A percentile compares a stretch with the other conserved stretches of the same genome.
Evolutionary conservation across 1,284 basidiomycete species (phyloP).

Genomic region (Ustilago xerochloae): DNA sequence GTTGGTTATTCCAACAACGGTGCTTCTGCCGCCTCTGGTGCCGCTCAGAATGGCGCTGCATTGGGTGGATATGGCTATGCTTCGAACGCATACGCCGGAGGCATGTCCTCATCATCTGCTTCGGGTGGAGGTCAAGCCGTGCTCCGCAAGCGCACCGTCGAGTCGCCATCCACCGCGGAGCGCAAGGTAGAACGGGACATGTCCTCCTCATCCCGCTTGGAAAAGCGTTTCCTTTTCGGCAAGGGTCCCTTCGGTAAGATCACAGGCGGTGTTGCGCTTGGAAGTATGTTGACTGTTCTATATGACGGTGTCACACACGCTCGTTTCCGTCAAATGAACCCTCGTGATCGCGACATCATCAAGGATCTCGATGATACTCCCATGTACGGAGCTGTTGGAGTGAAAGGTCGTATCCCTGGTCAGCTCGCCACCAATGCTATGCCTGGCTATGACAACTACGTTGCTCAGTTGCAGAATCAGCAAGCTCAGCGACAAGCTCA

Average conservation of each 20-base stretch:
- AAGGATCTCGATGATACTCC: conserved; percentile 29
- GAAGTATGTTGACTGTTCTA: conserved; percentile 12
- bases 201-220: not conserved
- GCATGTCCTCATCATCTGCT: not conserved
- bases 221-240: conserved; percentile 29
- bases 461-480: conserved; percentile 5
- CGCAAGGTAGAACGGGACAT: not conserved
- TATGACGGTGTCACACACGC: conserved; percentile 19
- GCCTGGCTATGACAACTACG: conserved; percentile 31
- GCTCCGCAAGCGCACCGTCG: conserved; percentile 22
- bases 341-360: conserved; percentile 34
- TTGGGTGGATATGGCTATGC: too few species aligned
- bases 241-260: conserved; percentile 13
- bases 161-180: not conserved
- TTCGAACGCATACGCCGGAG: not conserved
- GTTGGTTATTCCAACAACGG: not conserved
- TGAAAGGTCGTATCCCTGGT: conserved; percentile 25
- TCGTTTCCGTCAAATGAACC: conserved; percentile 10
- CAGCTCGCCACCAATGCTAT: conserved; percentile 40
- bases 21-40: too few species aligned
- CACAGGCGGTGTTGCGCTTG: conserved; percentile 1
- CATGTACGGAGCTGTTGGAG: conserved; percentile 41
- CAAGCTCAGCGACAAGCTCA: conserved; percentile 12
- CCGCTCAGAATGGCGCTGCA: not conserved
- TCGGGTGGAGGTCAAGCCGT: conserved; percentile 2